These are phyloP conservation scores for Shiraia sp. DNA, from an alignment of 2,329 filamentous ascomycete genomes.

Conservation along the genomic window DNA sequence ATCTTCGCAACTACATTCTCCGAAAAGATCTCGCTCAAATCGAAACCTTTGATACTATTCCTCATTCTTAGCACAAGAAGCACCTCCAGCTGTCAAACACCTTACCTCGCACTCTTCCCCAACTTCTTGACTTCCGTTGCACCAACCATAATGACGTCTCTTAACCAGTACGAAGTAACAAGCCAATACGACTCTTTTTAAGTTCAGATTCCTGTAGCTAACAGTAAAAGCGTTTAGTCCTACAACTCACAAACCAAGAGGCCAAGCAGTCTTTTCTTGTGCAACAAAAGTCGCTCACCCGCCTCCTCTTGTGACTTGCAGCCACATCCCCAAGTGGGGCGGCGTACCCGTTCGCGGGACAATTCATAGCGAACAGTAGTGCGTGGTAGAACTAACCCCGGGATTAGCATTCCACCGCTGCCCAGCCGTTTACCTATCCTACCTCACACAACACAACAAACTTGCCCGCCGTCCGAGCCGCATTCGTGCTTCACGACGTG, in stretches of 20 bases:
- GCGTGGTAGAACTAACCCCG: conserved; percentile 13
- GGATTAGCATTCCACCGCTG: conserved; percentile 34
- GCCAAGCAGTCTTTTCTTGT: too few species aligned
- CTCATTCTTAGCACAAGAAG: neutral
- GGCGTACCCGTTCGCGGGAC: conserved; percentile 26
- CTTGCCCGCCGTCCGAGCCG: conserved; percentile 6
- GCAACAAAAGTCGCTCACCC: too few species aligned
- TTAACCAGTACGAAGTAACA: too few species aligned
- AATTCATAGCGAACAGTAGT: conserved; percentile 22
- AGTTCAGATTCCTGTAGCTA: too few species aligned
- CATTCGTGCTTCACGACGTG: too few species aligned
- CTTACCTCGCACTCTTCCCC: conserved; percentile 12
- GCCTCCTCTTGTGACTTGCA: too few species aligned
- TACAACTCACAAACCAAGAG: too few species aligned
- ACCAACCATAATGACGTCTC: too few species aligned
- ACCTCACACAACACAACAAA: conserved; percentile 1
- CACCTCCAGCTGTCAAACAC: neutral
- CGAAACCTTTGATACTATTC: conserved; percentile 26
- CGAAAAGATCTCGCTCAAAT: conserved; percentile 32
- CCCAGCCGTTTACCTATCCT: conserved; percentile 15
- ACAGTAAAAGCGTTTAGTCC: too few species aligned
- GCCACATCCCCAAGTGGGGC: conserved; percentile 12
- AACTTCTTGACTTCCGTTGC: too few species aligned
- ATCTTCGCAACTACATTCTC: conserved; percentile 38
- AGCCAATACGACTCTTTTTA: too few species aligned